Base-by-base conservation (phyloP, 176 grass and related monocot genomes). In the Secale cereale region DNA sequence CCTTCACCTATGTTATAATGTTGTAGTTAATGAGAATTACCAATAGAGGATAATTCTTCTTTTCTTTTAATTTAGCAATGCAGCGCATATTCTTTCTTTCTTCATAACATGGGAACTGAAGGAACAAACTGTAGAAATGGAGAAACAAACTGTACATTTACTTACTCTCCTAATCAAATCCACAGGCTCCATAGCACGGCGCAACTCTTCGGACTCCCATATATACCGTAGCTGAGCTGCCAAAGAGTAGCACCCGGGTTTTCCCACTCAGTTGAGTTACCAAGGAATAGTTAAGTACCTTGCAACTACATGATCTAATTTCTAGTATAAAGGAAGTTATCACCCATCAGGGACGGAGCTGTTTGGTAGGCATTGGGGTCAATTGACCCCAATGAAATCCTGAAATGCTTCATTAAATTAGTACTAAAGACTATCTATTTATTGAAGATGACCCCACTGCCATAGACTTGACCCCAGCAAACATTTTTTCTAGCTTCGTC, bases 141-240 rank as follows among this genome's bases (percentile, higher is more conserved):
- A 35, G 33, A 5, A 59, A 76, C 46, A 16, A 43, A 66, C 14
- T 35, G 15, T 16, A 37, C 11, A 68, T 3, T 35, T 31, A 78
- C 91, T 84, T 94, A 98, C 91, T 89, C 97, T 92, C 82, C 71
- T 94, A 41, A 98, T 95, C 78, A 98, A 90, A 89, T 95, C 91
- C 48, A 89, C 74, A 68, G 97, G 97, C 66, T 98, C 97, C 91
- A 94, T 89, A 37, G 94, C 88, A 78, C 76, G 88, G 0, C 91
- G 90, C 73, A 94, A 69, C 73, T 98, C 93, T 77, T 95, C 93
- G 2, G 91, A 98, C 78, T 98, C 93, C 91, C 87, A 92, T 79
- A 98, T 92, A 12, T 89, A 98, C 33, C 78, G 70, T 37, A 98
- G 64, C 84, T 94, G 93, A 52, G 86, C 93, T 98, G 79, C 79